These are phyloP conservation scores for Kregervanrija delftensis DNA, from an alignment of 805 yeast species.

Conservation along the genomic window DNA sequence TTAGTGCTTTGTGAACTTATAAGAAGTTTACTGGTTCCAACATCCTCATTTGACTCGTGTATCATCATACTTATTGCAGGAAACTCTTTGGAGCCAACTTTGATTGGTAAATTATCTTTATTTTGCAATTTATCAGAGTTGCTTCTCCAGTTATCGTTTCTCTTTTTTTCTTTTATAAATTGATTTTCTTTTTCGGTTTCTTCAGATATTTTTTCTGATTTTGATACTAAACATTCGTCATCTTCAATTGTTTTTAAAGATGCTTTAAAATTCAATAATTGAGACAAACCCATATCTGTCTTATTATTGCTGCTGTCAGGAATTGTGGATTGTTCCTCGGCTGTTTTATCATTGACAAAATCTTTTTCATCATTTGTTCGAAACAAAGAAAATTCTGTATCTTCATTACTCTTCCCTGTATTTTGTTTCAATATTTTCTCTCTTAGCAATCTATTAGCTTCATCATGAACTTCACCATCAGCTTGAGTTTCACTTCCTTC, in stretches of 20 bases:
- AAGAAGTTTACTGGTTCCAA: background rate
- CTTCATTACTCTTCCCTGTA: conserved; percentile 1
- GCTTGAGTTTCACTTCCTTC: conserved; percentile 13
- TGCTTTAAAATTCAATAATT: background rate
- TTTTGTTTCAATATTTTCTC: conserved; percentile 7
- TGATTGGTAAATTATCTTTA: background rate
- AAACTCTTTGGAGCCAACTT: background rate
- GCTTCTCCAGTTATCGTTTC: background rate
- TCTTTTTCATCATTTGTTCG: too few relatives aligned
- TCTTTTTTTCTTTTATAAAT: background rate
- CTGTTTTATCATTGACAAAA: conserved; percentile 20
- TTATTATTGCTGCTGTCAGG: conserved; percentile 13
- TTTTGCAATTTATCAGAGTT: background rate
- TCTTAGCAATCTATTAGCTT: conserved; percentile 12
- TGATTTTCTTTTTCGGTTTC: background rate
- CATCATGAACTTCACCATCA: conserved; percentile 16
- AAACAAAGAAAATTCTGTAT: background rate
- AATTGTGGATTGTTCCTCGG: conserved; percentile 13
- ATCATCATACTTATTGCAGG: background rate
- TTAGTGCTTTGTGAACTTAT: background rate
- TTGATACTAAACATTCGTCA: background rate
- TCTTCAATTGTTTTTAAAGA: background rate
- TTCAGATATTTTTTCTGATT: background rate
- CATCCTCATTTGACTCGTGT: conserved; percentile 1
- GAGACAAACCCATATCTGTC: background rate